phyloP scores from a whole-genome alignment of 495 filamentous ascomycete genomes.

The Penicillium egyptiacum region DNA sequence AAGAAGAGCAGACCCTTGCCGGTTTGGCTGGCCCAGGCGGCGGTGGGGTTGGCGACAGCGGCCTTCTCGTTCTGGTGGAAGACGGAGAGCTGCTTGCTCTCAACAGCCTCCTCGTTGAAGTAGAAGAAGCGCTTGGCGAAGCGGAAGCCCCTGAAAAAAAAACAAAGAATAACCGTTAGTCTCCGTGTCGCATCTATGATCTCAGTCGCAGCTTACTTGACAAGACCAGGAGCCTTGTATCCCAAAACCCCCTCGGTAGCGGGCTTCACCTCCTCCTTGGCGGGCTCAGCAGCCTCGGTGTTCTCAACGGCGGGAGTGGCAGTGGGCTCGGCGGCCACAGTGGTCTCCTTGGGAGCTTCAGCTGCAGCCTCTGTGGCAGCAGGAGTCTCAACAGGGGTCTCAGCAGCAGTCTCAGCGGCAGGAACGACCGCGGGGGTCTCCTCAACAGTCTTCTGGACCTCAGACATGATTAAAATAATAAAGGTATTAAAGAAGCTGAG shows the following conservation, averaged over 20 bases:
- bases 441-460: constrained; percentile 50
- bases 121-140: constrained; percentile 87
- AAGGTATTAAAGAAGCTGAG: constrained; percentile 38
- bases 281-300: constrained; percentile 48
- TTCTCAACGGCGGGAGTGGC: constrained; percentile 27
- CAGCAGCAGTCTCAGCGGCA: constrained; percentile 37
- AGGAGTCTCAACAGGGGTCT: constrained; percentile 21
- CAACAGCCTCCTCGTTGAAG: constrained; percentile 80
- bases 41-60: constrained; percentile 68
- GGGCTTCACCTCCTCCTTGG: constrained; percentile 53
- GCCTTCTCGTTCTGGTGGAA: constrained; percentile 89
- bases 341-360: constrained; percentile 38
- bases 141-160: constrained; percentile 53
- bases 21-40: constrained; percentile 86
- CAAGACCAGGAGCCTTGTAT: constrained; percentile 85
- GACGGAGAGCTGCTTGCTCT: constrained; percentile 66
- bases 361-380: constrained; percentile 34
- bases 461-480: constrained; percentile 51
- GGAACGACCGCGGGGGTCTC: constrained; percentile 46
- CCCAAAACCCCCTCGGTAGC: constrained; percentile 70
- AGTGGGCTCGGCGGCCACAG: constrained; percentile 31
- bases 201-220: constrained; percentile 68
- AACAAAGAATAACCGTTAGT: constrained; percentile 17
- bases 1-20: constrained; percentile 95
- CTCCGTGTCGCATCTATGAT: neutral